Evolutionary conservation across 768 basidiomycete species (phyloP), one percentile per base, ranked within the genome.

Genomic region (Trametes elegans): DNA sequence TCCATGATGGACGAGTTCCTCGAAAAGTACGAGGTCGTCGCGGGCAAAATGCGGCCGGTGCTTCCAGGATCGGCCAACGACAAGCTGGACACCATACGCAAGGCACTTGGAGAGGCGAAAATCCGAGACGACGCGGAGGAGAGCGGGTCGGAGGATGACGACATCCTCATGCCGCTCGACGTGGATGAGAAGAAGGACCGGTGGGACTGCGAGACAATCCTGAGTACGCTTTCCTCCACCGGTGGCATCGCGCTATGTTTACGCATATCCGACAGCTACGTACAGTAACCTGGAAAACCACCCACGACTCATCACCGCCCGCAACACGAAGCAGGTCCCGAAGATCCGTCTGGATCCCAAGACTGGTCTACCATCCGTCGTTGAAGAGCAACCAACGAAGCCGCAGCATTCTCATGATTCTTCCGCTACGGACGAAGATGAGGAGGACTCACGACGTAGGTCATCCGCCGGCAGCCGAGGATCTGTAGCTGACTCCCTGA

Each of bases 241-340:
- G 8, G 27, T 18, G 4, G 2, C 2, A 39, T 34, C 7, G 16
- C 4, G 39, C 5, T n/a, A 5, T 13, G 16, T 29, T 29, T 18
- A 40, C 18, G 8, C 16, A 16, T 18, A 10, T 41, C 13, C 45
- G 27, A 18, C 65, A 97, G 96, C 89, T 8, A 98, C 95, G 9
- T 95, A 94, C 67, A 88, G 93, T n/a, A 99, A 97, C 66, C 77
- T 98, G 7, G 97, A 97, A 68, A 99, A 99, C 65, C 97, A 98
- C 68, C 97, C 97, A 0, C 83, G 87, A 8, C 74, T 97, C 28
- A 94, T 99, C 55, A 80, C 83, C 23, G 83, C 85, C 18, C 76
- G 85, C 29, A 78, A 83, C 55, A 65, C 71, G 35, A 78, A 74
- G 63, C 71, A 74, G 19, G 77, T 79, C 0, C 76, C 85, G 0